phyloP scores from a whole-genome alignment of 2,329 filamentous ascomycete genomes.

The Penicillium oxalicum region DNA sequence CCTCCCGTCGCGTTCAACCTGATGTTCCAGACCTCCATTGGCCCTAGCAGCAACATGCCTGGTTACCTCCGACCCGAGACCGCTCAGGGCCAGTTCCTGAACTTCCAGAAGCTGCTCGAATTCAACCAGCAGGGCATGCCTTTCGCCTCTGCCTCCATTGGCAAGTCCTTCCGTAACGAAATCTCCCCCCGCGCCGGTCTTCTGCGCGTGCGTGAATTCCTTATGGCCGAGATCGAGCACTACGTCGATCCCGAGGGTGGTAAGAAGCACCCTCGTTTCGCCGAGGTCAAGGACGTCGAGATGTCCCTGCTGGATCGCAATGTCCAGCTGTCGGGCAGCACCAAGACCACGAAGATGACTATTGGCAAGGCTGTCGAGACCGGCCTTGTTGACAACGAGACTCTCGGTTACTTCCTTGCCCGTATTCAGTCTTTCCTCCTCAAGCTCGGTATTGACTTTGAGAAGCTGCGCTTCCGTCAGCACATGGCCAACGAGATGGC shows the following conservation, averaged over 20 bases:
- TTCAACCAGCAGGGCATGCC: conserved; percentile 95
- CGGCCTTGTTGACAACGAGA: conserved; percentile 90
- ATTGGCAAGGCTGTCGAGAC: conserved; percentile 81
- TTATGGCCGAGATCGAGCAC: conserved; percentile 99
- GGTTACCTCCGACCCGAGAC: conserved; percentile 91
- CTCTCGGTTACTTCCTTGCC: conserved; percentile 92
- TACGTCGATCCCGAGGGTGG: conserved; percentile 91
- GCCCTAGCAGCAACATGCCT: conserved; percentile 78
- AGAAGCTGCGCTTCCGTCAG: conserved; percentile 91
- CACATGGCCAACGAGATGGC: conserved; percentile 91
- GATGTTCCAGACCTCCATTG: conserved; percentile 96
- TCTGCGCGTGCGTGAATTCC: conserved; percentile 88
- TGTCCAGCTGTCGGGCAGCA: conserved; percentile 82
- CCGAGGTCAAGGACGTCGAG: conserved; percentile 76
- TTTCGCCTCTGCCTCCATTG: conserved; percentile 93
- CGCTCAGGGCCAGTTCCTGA: conserved; percentile 95
- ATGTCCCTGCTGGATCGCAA: conserved; percentile 77
- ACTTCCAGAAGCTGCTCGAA: conserved; percentile 92
- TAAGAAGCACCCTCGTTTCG: conserved; percentile 89
- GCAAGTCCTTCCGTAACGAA: conserved; percentile 97
- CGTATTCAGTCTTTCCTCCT: conserved; percentile 86
- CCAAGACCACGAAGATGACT: conserved; percentile 62
- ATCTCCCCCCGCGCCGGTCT: conserved; percentile 91
- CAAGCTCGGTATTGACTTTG: conserved; percentile 78
- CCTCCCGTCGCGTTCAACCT: conserved; percentile 92